Conservation (phyloP, 371 early-diverging fungal genomes). For the Actinomortierella ambigua region DNA sequence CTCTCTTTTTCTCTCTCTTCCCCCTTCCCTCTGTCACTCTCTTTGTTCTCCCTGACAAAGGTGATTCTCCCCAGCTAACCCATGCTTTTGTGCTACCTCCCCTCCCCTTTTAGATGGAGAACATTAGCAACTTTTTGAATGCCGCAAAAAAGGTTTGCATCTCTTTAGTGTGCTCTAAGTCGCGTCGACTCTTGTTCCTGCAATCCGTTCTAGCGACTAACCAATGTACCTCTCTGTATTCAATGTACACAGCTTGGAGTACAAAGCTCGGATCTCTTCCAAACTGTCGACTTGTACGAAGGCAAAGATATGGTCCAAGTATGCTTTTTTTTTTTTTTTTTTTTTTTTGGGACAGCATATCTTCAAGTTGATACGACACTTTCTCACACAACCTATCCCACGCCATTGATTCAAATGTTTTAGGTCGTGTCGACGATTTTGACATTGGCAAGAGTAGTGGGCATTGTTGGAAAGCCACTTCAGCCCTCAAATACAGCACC, state of each 20-base stretch:
- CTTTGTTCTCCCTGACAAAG: not conserved
- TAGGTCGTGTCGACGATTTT: constrained; percentile 58
- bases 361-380: constrained; percentile 19
- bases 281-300: constrained; percentile 91
- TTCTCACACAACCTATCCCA: not conserved
- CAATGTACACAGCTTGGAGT: constrained; percentile 62
- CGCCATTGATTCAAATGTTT: not conserved
- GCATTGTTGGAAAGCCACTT: constrained; percentile 18
- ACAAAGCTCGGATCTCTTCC: constrained; percentile 81
- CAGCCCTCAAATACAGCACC: not conserved
- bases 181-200: not conserved
- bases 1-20: not conserved
- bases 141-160: constrained; percentile 47
- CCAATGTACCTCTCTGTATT: constrained; percentile 1
- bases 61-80: too few relatives aligned
- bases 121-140: constrained; percentile 59
- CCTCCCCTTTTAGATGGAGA: constrained; percentile 73
- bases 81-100: constrained; percentile 7
- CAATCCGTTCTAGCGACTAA: constrained; percentile 2
- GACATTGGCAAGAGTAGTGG: constrained; percentile 49
- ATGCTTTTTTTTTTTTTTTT: constrained; percentile 14
- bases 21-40: not conserved
- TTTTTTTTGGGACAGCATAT: constrained; percentile 8
- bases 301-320: constrained; percentile 86
- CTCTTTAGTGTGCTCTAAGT: not conserved